Evolutionary conservation across 2,329 filamentous ascomycete genomes (phyloP), one percentile per base, ranked within the genome.

Genomic region (Diaporthe sp.): DNA sequence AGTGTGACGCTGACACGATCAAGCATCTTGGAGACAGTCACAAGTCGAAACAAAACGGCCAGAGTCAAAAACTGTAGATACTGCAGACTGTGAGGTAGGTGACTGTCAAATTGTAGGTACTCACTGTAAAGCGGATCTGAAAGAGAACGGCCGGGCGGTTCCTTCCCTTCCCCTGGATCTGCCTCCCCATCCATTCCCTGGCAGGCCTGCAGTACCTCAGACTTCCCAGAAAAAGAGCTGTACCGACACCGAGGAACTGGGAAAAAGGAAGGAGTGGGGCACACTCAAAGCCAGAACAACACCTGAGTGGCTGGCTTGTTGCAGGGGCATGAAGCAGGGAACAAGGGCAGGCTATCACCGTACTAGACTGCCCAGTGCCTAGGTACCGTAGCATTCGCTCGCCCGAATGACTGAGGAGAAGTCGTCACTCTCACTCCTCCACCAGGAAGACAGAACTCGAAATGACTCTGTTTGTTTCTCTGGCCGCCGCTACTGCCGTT

Each of bases 241-340:
- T 61, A 65, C 65, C 65, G 65, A 70, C 65, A 70, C 65, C 34
- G 25, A 28, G 65, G 65, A 34, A 37, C 63, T 53, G 65, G 65
- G 47, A 28, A 51, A 68, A 53, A 68, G 65, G 65, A 70, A 53
- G 31, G 22, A 28, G 65, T 39, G 13, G 42, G 34, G 6, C n/a
- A 49, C 65, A 55, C 49, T 39, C 8, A 34, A 20, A 5, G 8
- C 22, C 9, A 31, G 22, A 39, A 70, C 65, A 70, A 70, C 65
- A 70, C 51, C 65, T 70, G 65, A 70, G 15, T 70, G 65, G 65
- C n/a, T 42, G 49, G n/a, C 0, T 10, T 12, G 28, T 12, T 17
- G 44, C 63, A 67, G 17, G 44, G 63, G 49, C 28, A 12, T 17
- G 31, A 22, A 34, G n/a, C 65, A 55, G 49, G 65, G 65, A 42